These are phyloP conservation scores for Cordyceps cicadae DNA, from an alignment of 2,329 filamentous ascomycete genomes.

Conservation along the genomic window DNA sequence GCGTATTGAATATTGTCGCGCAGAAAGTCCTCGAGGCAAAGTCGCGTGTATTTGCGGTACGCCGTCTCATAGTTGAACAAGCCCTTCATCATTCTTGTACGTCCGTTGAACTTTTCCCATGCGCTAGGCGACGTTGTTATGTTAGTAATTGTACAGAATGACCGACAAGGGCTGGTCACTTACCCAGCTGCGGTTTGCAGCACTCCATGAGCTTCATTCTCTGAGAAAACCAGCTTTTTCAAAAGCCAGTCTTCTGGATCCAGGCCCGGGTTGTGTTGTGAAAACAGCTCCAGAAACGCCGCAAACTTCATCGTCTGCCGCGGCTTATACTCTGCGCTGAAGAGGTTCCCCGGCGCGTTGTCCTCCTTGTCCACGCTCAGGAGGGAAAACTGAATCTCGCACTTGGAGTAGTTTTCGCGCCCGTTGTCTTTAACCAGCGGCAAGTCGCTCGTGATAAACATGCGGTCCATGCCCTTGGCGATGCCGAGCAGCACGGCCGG, in stretches of 20 bases:
- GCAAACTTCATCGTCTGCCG: slow-evolving; percentile 35
- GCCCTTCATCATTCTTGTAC: slow-evolving; percentile 66
- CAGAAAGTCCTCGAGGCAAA: slow-evolving; percentile 53
- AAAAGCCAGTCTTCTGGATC: slow-evolving; percentile 46
- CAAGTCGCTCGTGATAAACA: slow-evolving; percentile 58
- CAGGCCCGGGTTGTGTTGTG: slow-evolving; percentile 17
- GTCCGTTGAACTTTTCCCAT: slow-evolving; percentile 57
- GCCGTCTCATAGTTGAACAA: slow-evolving; percentile 59
- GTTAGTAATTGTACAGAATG: slow-evolving; percentile 2
- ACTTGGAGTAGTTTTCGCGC: slow-evolving; percentile 37
- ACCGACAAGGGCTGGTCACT: slow-evolving; percentile 16
- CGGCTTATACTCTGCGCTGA: slow-evolving; percentile 38
- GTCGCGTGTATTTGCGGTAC: slow-evolving; percentile 51
- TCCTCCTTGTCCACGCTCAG: slow-evolving; percentile 22
- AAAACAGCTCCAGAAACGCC: slow-evolving; percentile 32
- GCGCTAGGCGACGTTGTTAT: slow-evolving; percentile 27
- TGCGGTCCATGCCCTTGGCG: slow-evolving; percentile 48
- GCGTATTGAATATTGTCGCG: slow-evolving; percentile 61
- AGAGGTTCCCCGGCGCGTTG: slow-evolving; percentile 37
- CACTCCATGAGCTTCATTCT: slow-evolving; percentile 49
- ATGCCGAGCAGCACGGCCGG: slow-evolving; percentile 50
- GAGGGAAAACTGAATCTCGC: slow-evolving; percentile 57
- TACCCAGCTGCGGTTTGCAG: slow-evolving; percentile 47
- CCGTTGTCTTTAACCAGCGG: slow-evolving; percentile 35
- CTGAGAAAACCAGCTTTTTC: slow-evolving; percentile 53